Evolutionary conservation across 208 protist species (phyloP), one percentile per base, ranked within the genome.

Genomic region (Leishmania major): DNA sequence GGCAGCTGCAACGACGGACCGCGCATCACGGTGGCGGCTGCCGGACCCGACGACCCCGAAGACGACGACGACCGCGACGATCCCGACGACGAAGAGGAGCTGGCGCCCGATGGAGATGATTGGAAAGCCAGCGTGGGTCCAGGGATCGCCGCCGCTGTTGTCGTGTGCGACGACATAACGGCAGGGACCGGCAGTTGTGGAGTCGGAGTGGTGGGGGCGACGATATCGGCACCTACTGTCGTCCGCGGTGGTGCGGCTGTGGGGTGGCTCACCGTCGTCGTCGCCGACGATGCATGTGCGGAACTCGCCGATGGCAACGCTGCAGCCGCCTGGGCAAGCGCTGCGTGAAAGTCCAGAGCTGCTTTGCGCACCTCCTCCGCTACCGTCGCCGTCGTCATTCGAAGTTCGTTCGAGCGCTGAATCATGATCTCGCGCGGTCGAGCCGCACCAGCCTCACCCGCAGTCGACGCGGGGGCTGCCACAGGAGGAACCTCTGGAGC

Each of bases 381-480:
- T 6, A 82, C 60, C 4, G 77, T 73, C 0, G 84, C 79, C 60
- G 81, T 86, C 78, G 78, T 66, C 22, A 77, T 55, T 6, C 91
- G 88, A 71, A 93, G 69, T 37, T 84, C 81, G 76, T 96, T 90
- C 2, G 91, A 96, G 57, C 83, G 85, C 43, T 80, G 88, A 31
- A 96, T 84, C n/a, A 93, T 59, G 66, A 92, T 83, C 11, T 89
- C 87, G n/a, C 85, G 87, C 22, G 87, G 88, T 28, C 91, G 88
- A 7, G 84, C 84, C 19, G 67, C 62, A 10, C 87, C 87, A 3
- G 69, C 81, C 51, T 40, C 81, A 6, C 19, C 69, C 2, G 2
- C 69, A 49, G 74, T 53, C 4, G 78, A 53, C 8, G 76, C n/a
- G 53, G 76, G 17, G 43, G 45, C 64, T n/a, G 37, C 49, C 22